These are phyloP conservation scores for Harringtonia lauricola DNA, from an alignment of 2,329 filamentous ascomycete genomes.

Conservation along the genomic window DNA sequence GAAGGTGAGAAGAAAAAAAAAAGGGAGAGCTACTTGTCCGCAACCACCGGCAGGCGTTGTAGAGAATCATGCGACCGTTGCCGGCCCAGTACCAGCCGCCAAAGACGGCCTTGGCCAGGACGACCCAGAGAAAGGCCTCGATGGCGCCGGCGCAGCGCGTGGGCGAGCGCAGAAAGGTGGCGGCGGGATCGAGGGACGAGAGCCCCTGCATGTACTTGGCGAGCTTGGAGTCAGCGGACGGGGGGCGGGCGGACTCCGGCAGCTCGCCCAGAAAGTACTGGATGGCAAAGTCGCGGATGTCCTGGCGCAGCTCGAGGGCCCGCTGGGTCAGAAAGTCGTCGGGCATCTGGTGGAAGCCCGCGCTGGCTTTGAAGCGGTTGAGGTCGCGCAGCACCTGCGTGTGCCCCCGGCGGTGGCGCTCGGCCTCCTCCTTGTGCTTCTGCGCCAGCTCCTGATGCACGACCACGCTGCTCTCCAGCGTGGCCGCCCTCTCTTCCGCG, in stretches of 20 bases:
- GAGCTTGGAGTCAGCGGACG: background rate
- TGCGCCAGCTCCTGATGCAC: background rate
- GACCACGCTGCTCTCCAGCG: background rate
- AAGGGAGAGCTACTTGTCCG: background rate
- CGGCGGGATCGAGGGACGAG: constrained; percentile 1
- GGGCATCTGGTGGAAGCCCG: constrained; percentile 3
- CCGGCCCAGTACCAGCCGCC: constrained; percentile 8
- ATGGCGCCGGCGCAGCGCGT: constrained; percentile 4
- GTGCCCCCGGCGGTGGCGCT: constrained; percentile 4
- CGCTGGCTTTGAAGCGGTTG: constrained; percentile 7
- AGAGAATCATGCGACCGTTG: background rate
- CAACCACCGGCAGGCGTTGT: constrained; percentile 2
- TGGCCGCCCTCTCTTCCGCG: background rate
- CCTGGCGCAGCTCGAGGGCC: constrained; percentile 6
- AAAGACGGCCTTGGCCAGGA: constrained; percentile 2
- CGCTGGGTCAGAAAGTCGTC: constrained; percentile 4
- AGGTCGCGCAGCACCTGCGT: constrained; percentile 6
- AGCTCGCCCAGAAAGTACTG: constrained; percentile 5
- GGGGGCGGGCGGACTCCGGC: too few relatives aligned
- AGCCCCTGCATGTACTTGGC: constrained; percentile 3
- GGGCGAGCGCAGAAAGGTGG: constrained; percentile 3
- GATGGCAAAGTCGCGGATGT: constrained; percentile 7
- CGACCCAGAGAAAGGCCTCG: constrained; percentile 6
- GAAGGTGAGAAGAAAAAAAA: too few relatives aligned
- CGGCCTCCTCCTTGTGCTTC: constrained; percentile 3